phyloP scores from a whole-genome alignment of 192 early-diverging fungal species.

The Podila horticola region DNA sequence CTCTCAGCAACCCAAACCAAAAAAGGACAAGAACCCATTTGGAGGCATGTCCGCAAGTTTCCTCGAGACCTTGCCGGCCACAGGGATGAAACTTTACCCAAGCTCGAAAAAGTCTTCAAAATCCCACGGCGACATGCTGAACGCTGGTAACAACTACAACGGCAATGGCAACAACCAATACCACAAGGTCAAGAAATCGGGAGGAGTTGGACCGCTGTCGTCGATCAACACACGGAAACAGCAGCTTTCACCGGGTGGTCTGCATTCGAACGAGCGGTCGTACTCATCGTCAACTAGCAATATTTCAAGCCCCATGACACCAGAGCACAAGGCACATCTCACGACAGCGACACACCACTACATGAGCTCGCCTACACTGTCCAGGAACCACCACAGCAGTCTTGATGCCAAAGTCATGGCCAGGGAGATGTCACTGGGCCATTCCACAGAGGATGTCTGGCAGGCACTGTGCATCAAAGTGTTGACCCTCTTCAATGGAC shows the following conservation, averaged over 20 bases:
- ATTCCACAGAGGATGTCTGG: slow-evolving; percentile 74
- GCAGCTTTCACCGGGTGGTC: slow-evolving; percentile 30
- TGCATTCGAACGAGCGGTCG: slow-evolving; percentile 12
- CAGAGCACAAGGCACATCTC: background rate
- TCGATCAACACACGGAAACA: slow-evolving; percentile 42
- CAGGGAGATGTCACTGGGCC: slow-evolving; percentile 36
- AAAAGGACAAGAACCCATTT: slow-evolving; percentile 44
- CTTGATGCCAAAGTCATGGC: slow-evolving; percentile 50
- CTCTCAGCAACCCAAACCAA: slow-evolving; percentile 17
- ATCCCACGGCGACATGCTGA: slow-evolving; percentile 37
- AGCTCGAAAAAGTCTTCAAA: slow-evolving; percentile 39
- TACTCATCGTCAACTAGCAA: slow-evolving; percentile 30
- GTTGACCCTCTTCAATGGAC: slow-evolving; percentile 89
- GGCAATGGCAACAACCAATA: slow-evolving; percentile 5
- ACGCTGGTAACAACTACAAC: background rate
- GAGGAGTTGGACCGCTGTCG: slow-evolving; percentile 19
- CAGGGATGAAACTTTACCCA: slow-evolving; percentile 43
- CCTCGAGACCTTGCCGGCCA: slow-evolving; percentile 32
- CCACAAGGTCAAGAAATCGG: slow-evolving; percentile 34
- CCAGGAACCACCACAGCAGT: slow-evolving; percentile 39
- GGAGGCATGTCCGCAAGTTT: slow-evolving; percentile 49
- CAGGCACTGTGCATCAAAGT: slow-evolving; percentile 75
- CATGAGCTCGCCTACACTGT: slow-evolving; percentile 31
- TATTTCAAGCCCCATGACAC: slow-evolving; percentile 37
- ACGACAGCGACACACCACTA: slow-evolving; percentile 20